Conservation (phyloP, 495 filamentous ascomycete species). For the Cladorrhinum samala region DNA sequence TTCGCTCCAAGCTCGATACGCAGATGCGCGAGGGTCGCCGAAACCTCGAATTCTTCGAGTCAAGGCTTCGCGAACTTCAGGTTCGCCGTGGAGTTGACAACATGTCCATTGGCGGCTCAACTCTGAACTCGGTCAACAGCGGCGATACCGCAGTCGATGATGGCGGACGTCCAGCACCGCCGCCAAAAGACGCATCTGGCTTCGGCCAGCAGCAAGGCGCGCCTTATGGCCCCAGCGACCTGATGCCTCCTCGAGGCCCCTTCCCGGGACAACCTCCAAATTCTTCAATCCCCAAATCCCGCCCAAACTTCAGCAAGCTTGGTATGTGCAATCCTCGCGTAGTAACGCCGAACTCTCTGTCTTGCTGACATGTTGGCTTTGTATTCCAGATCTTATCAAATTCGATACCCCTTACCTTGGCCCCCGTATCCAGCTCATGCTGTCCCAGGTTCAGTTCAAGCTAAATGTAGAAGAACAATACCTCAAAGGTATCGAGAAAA, state of each 20-base stretch:
- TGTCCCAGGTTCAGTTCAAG: conserved; percentile 98
- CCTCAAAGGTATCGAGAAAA: conserved; percentile 98
- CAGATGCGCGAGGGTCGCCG: conserved; percentile 90
- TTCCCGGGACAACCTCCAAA: conserved; percentile 69
- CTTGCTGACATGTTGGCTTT: conserved; percentile 14
- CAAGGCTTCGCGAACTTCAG: conserved; percentile 80
- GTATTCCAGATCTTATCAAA: conserved; percentile 82
- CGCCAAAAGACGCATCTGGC: conserved; percentile 55
- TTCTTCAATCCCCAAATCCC: conserved; percentile 60
- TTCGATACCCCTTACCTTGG: conserved; percentile 94
- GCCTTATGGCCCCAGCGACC: conserved; percentile 49
- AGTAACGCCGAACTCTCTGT: too few species aligned
- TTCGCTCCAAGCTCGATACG: conserved; percentile 80
- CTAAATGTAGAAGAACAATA: conserved; percentile 99
- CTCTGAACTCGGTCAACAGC: conserved; percentile 30
- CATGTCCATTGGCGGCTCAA: conserved; percentile 49
- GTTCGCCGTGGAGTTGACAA: conserved; percentile 62
- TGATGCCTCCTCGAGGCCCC: conserved; percentile 79
- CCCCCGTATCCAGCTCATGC: conserved; percentile 97
- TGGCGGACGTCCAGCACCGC: conserved; percentile 49
- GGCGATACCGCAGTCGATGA: conserved; percentile 36
- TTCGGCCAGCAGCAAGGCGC: conserved; percentile 33
- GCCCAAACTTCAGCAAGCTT: conserved; percentile 92
- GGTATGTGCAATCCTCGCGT: conserved; percentile 55
- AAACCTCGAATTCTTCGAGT: conserved; percentile 91